Conservation (phyloP, 2,329 filamentous ascomycete genomes). For the Talaromyces amestolkiae region DNA sequence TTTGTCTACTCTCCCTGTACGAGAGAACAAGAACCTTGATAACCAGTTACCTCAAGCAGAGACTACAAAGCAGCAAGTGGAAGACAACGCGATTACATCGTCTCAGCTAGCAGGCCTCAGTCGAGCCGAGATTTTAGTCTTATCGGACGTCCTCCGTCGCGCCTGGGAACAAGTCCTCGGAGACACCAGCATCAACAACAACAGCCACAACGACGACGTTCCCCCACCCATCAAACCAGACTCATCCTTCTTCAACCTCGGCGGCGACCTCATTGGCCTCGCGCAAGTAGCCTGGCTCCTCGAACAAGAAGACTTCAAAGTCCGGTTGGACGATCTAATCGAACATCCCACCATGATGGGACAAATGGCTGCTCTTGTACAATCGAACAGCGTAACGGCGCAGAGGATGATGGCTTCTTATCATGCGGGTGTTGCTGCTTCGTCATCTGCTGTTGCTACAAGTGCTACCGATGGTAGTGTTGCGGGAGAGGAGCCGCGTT, state of each 20-base stretch:
- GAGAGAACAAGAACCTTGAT: slow-evolving; percentile 29
- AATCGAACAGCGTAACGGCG: slow-evolving; percentile 13
- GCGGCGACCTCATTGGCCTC: slow-evolving; percentile 43
- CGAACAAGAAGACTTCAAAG: slow-evolving; percentile 40
- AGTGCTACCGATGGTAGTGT: slow-evolving; percentile 3
- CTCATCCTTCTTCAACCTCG: slow-evolving; percentile 43
- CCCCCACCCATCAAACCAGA: slow-evolving; percentile 35
- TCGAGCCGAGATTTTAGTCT: slow-evolving; percentile 38
- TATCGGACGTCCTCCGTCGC: slow-evolving; percentile 40
- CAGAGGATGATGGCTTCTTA: slow-evolving; percentile 16
- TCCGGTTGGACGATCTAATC: slow-evolving; percentile 41
- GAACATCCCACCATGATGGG: slow-evolving; percentile 43
- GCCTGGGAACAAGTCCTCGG: slow-evolving; percentile 42
- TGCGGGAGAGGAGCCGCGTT: neutral
- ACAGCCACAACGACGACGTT: neutral
- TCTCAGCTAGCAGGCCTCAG: slow-evolving; percentile 38
- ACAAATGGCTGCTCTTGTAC: slow-evolving; percentile 39
- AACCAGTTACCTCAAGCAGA: slow-evolving; percentile 25
- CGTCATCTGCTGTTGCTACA: neutral
- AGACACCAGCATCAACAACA: slow-evolving; percentile 24
- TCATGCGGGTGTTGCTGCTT: slow-evolving; percentile 8
- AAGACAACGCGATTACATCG: slow-evolving; percentile 29
- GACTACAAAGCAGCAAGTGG: slow-evolving; percentile 13
- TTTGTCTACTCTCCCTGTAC: slow-evolving; percentile 33
- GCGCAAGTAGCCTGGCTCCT: slow-evolving; percentile 43